Evolutionary conservation across 768 basidiomycete genomes (phyloP).

Genomic region (Suillus tomentosus): DNA sequence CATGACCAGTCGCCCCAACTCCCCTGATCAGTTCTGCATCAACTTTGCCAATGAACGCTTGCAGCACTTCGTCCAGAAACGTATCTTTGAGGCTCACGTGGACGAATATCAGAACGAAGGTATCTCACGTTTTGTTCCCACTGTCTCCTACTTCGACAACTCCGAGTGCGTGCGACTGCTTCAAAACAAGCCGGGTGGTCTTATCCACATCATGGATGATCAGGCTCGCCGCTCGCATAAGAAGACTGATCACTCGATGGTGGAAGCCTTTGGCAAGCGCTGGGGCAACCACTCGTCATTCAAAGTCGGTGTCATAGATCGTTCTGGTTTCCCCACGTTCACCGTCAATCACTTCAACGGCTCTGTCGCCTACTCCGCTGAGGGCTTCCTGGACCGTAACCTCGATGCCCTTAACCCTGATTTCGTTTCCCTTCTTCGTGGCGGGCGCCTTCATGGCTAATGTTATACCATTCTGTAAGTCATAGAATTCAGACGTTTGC

Average conservation of each 20-base stretch:
- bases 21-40: slow-evolving; percentile 93
- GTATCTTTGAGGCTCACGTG: slow-evolving; percentile 78
- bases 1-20: slow-evolving; percentile 83
- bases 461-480: no score
- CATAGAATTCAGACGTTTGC: no score
- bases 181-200: slow-evolving; percentile 84
- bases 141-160: slow-evolving; percentile 87
- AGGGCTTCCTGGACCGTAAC: slow-evolving; percentile 88
- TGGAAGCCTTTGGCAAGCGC: slow-evolving; percentile 90
- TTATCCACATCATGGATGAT: slow-evolving; percentile 98
- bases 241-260: slow-evolving; percentile 93
- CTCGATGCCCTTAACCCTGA: slow-evolving; percentile 90
- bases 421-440: slow-evolving; percentile 87
- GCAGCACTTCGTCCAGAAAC: slow-evolving; percentile 79
- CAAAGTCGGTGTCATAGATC: slow-evolving; percentile 75
- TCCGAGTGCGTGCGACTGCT: slow-evolving; percentile 85
- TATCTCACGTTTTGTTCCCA: slow-evolving; percentile 67
- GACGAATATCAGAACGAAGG: slow-evolving; percentile 86
- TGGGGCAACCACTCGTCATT: slow-evolving; percentile 95
- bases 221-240: slow-evolving; percentile 84
- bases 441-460: slow-evolving; percentile 25
- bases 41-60: slow-evolving; percentile 96
- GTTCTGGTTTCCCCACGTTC: slow-evolving; percentile 83
- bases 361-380: slow-evolving; percentile 88
- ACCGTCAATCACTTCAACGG: slow-evolving; percentile 92